Evolutionary conservation across 768 basidiomycete species (phyloP).

Genomic region (Austroboletus eburneus): DNA sequence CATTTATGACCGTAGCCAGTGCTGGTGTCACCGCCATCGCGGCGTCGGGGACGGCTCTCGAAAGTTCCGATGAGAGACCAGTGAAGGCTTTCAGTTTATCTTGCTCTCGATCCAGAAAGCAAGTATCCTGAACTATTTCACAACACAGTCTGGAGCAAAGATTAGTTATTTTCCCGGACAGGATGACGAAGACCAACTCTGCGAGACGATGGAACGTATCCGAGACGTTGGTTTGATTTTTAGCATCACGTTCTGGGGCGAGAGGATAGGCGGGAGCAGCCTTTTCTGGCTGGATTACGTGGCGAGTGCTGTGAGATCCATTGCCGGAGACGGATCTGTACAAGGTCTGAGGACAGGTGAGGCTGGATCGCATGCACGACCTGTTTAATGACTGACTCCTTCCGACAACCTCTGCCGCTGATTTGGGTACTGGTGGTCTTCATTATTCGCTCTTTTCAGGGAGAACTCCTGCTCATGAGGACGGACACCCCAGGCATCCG

Average conservation of each 20-base stretch:
- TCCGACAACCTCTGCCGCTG: constrained; percentile 27
- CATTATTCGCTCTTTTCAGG: constrained; percentile 25
- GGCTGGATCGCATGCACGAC: neutral
- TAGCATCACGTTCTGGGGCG: constrained; percentile 2
- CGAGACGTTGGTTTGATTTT: constrained; percentile 11
- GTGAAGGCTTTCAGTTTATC: constrained; percentile 47
- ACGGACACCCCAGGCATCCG: constrained; percentile 14
- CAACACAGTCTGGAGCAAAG: constrained; percentile 38
- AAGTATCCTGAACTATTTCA: constrained; percentile 41
- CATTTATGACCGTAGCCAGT: constrained; percentile 41
- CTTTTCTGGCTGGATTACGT: constrained; percentile 8
- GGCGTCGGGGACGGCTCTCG: constrained; percentile 41
- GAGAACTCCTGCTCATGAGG: constrained; percentile 14
- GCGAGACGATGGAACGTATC: constrained; percentile 41
- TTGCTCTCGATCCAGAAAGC: constrained; percentile 41
- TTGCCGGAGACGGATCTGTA: constrained; percentile 6
- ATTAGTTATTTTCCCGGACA: constrained; percentile 10
- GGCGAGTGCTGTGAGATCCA: constrained; percentile 4
- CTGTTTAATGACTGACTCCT: constrained; percentile 20
- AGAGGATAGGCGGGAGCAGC: neutral
- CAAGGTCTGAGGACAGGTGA: constrained; percentile 16
- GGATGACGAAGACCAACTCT: constrained; percentile 19
- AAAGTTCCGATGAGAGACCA: constrained; percentile 44
- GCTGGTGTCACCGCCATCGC: constrained; percentile 41
- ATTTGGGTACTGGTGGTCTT: constrained; percentile 22